Percentiles rank a stretch among this genome's conserved stretches.
Conservation (phyloP, 2,329 filamentous ascomycete species). For the Xylariaceae sp. region DNA sequence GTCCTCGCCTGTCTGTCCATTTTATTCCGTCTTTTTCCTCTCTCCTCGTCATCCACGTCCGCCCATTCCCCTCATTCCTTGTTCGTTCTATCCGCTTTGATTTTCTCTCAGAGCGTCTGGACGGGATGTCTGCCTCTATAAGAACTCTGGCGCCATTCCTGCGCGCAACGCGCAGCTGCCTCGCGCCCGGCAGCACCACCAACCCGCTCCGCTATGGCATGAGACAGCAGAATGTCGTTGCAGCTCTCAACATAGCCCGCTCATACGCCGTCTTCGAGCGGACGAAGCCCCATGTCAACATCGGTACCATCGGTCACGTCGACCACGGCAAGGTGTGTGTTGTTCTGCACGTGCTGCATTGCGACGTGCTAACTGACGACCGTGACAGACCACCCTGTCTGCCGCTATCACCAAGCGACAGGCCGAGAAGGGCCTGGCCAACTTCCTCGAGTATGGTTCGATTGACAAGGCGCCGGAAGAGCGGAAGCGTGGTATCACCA, state of each 20-base stretch:
- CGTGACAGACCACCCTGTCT: constrained; percentile 80
- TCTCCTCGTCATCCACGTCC: too few relatives aligned
- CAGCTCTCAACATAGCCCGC: constrained; percentile 58
- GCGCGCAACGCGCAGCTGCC: constrained; percentile 70
- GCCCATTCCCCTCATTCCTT: too few relatives aligned
- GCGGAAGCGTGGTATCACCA: constrained; percentile 99
- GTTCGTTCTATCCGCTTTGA: constrained; percentile 6
- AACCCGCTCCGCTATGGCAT: constrained; percentile 71
- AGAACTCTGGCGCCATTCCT: constrained; percentile 71
- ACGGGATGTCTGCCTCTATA: constrained; percentile 72
- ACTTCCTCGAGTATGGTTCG: constrained; percentile 92
- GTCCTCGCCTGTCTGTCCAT: too few relatives aligned
- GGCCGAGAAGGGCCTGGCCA: constrained; percentile 86
- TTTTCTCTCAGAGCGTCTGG: constrained; percentile 4
- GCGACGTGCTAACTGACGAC: constrained; percentile 2
- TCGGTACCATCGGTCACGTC: constrained; percentile 99
- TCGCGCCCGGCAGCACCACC: constrained; percentile 58
- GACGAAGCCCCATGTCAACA: constrained; percentile 96
- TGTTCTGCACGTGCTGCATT: too few relatives aligned
- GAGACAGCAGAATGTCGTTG: constrained; percentile 53
- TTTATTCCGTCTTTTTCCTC: too few relatives aligned
- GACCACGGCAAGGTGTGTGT: constrained; percentile 95
- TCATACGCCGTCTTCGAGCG: constrained; percentile 71
- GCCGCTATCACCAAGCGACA: constrained; percentile 98
- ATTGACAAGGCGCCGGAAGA: constrained; percentile 99